Base-by-base conservation (phyloP, 2,329 filamentous ascomycete species). In the Nothopassalora personata region DNA sequence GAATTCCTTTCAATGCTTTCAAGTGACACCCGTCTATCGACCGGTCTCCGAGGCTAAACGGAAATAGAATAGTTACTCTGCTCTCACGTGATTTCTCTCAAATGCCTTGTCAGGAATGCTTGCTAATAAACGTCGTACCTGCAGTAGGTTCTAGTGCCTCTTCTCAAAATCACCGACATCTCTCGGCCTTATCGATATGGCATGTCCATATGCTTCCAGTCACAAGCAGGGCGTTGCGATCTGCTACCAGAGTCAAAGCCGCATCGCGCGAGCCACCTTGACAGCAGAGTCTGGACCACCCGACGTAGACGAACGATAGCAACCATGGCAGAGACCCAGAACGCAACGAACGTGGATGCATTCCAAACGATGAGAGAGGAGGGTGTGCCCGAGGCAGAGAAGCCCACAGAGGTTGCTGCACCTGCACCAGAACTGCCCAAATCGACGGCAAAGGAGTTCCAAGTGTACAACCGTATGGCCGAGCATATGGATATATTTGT, bases 401-500 rank as follows among this genome's bases (percentile, higher is more conserved):
- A 63, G 53, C 63, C 66, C 1, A 64, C 62, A 5, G 48, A 60
- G 11, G 64, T 62, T 8, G 64, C 65, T 2, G 60, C 56, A 46
- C 59, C 33, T 33, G 19, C 78, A 57, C 65, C 76, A 57, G 57
- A 75, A 13, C 73, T 88, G 1, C 85, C 87, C 0, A 84, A 87
- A 27, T 78, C 93, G 31, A 85, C 84, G 0, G 74, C 83, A 1
- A 77, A 80, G 57, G 87, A 93, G 58, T 91, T 90, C 68, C 79
- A 79, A 53, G 75, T 79, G 43, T 92, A 88, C 74, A 91, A 92
- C 74, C 80, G 80, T n/a, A 76, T 91, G 68, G 86, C 88, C 0
- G 88, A 88, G 58, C 81, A 83, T 63, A 92, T 92, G 89, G 82
- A 92, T 48, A 77, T 82, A 62, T 91, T 87, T 75, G 85, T 87